Conservation (phyloP, 2,329 filamentous ascomycete genomes). For the Diaporthe amygdali region DNA sequence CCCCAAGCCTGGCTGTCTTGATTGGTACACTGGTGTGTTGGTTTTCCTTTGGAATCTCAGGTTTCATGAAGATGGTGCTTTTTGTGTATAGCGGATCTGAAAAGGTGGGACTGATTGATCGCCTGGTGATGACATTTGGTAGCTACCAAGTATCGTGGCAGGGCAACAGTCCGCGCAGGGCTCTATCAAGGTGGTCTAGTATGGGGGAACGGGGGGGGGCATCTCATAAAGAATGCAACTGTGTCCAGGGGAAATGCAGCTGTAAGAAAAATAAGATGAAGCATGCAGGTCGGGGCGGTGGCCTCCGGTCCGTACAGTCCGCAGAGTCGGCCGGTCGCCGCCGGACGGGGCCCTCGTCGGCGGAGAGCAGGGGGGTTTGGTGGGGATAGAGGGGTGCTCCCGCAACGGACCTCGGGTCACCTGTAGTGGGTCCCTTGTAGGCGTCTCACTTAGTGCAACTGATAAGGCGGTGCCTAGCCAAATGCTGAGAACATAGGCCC, state of each 20-base stretch:
- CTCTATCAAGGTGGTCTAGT: too few species aligned
- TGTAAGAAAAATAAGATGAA: not conserved
- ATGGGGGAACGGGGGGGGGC: not conserved
- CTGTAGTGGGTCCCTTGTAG: not conserved
- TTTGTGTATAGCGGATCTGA: too few species aligned
- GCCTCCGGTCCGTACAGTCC: slow-evolving; percentile 1
- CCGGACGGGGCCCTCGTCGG: slow-evolving; percentile 5
- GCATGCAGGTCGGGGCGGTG: not conserved
- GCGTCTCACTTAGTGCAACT: not conserved
- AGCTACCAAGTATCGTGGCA: not conserved
- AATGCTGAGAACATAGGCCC: not conserved
- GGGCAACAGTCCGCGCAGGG: not conserved
- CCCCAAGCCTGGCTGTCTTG: too few species aligned
- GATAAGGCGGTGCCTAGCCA: not conserved
- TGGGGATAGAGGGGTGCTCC: not conserved
- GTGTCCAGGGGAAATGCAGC: too few species aligned
- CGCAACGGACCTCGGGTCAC: slow-evolving; percentile 6
- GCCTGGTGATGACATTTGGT: too few species aligned
- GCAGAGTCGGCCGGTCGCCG: slow-evolving; percentile 6
- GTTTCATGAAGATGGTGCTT: too few species aligned
- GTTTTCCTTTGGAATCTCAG: too few species aligned
- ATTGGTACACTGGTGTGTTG: too few species aligned
- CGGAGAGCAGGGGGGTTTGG: not conserved
- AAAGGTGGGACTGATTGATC: too few species aligned
- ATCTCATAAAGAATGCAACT: not conserved